Percentiles rank a stretch among this genome's conserved stretches.
Evolutionary conservation across 495 filamentous ascomycete species (phyloP).

Genomic region (Pseudevernia furfuracea): DNA sequence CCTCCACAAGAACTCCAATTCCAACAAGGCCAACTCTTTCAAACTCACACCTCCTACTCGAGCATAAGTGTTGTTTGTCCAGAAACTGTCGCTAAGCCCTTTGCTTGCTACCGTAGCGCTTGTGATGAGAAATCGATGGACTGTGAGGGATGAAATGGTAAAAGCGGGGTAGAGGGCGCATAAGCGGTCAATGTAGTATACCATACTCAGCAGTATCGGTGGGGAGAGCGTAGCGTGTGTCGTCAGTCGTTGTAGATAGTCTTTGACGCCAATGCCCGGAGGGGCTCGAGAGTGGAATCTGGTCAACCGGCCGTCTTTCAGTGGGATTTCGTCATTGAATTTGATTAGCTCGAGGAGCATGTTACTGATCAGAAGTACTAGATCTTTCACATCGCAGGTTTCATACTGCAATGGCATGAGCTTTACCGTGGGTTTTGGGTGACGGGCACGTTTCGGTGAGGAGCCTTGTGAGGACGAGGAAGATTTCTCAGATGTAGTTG

Average conservation of each 20-base stretch:
- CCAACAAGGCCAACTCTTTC: constrained; percentile 81
- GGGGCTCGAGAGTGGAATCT: constrained; percentile 93
- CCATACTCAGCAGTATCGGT: constrained; percentile 96
- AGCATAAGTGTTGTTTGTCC: constrained; percentile 95
- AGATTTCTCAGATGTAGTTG: constrained; percentile 39
- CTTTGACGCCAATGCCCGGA: constrained; percentile 84
- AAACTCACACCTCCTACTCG: constrained; percentile 86
- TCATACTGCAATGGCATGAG: constrained; percentile 71
- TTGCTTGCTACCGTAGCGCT: constrained; percentile 93
- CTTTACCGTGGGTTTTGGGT: constrained; percentile 54
- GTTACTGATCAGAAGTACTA: constrained; percentile 83
- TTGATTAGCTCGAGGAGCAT: constrained; percentile 93
- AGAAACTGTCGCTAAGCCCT: constrained; percentile 90
- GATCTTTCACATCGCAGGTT: constrained; percentile 65
- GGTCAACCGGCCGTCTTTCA: constrained; percentile 76
- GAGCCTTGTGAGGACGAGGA: constrained; percentile 42
- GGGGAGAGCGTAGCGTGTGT: constrained; percentile 90
- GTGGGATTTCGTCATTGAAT: constrained; percentile 81
- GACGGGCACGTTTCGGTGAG: constrained; percentile 45
- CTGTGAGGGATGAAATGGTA: constrained; percentile 87
- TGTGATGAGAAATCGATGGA: constrained; percentile 94
- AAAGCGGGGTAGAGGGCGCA: constrained; percentile 88
- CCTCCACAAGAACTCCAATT: constrained; percentile 83
- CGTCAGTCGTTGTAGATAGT: constrained; percentile 86
- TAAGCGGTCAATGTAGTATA: constrained; percentile 96